Evolutionary conservation across 257 asterid species (phyloP).

Genomic region (Osmanthus fragrans): DNA sequence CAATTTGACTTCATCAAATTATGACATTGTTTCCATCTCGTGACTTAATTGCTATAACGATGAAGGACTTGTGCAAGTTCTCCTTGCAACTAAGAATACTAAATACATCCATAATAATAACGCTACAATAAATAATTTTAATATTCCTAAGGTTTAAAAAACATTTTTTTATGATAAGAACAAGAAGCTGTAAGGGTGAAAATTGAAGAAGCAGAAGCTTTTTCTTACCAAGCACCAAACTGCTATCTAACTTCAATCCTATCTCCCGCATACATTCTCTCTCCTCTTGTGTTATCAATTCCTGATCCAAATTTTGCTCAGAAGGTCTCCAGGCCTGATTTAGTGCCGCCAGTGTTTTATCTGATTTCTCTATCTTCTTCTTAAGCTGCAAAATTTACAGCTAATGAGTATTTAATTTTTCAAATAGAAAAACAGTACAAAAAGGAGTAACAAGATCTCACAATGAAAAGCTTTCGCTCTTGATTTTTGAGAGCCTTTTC

Average conservation of each 20-base stretch:
- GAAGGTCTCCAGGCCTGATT: slow-evolving; percentile 48
- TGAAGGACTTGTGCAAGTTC: background rate
- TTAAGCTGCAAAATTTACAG: slow-evolving; percentile 57
- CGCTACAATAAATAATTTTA: background rate
- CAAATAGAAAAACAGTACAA: slow-evolving; percentile 22
- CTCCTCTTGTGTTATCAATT: slow-evolving; percentile 75
- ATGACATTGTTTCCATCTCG: background rate
- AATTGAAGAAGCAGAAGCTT: slow-evolving; percentile 18
- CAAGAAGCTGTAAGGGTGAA: background rate
- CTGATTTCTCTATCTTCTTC: slow-evolving; percentile 69
- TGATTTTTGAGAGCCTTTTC: slow-evolving; percentile 72
- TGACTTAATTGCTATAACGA: background rate
- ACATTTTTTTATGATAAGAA: too few relatives aligned
- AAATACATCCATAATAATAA: background rate
- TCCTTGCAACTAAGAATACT: background rate
- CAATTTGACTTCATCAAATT: background rate
- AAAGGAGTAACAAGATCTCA: slow-evolving; percentile 35
- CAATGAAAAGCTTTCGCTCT: slow-evolving; percentile 51
- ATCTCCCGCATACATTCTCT: slow-evolving; percentile 62
- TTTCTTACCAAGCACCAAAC: slow-evolving; percentile 78
- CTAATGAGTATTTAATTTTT: slow-evolving; percentile 17
- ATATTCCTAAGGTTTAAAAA: too few relatives aligned
- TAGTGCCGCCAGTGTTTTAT: slow-evolving; percentile 47
- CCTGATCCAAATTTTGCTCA: slow-evolving; percentile 60
- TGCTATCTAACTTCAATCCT: slow-evolving; percentile 60